A percentile compares a stretch with the other conserved stretches of the same genome.
Conservation (phyloP, 306 rosid genomes). For the Senna tora region DNA sequence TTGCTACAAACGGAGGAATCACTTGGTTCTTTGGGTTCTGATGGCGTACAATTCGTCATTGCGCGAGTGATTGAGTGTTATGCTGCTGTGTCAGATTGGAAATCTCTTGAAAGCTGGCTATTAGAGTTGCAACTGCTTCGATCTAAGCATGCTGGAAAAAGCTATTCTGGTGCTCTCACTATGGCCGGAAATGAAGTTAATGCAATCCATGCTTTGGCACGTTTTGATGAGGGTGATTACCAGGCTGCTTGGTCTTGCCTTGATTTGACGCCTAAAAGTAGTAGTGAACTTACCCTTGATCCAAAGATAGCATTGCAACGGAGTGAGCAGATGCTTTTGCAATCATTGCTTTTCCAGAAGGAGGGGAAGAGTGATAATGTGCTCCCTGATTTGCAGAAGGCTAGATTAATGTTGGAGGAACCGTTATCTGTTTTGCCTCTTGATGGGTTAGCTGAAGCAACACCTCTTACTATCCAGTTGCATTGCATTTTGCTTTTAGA, state of each 20-base stretch:
- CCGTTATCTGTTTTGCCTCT: constrained; percentile 74
- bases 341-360: constrained; percentile 76
- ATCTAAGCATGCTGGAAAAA: constrained; percentile 85
- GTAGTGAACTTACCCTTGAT: constrained; percentile 90
- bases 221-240: constrained; percentile 86
- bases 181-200: constrained; percentile 92
- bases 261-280: constrained; percentile 96
- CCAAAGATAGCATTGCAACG: constrained; percentile 92
- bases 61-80: constrained; percentile 89
- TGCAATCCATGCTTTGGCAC: constrained; percentile 93
- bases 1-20: constrained; percentile 80
- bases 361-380: constrained; percentile 71
- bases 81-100: constrained; percentile 91
- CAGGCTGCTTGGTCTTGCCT: constrained; percentile 90
- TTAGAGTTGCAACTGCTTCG: constrained; percentile 90
- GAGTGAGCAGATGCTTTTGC: constrained; percentile 98
- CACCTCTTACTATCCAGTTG: constrained; percentile 74
- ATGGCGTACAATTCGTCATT: constrained; percentile 89
- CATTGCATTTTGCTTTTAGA: constrained; percentile 81
- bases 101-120: constrained; percentile 90
- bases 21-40: constrained; percentile 80
- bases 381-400: constrained; percentile 74
- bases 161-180: constrained; percentile 90
- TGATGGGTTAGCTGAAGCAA: constrained; percentile 88
- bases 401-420: constrained; percentile 90